These are phyloP conservation scores for Trichothecium sympodiale DNA, from an alignment of 2,329 filamentous ascomycete genomes.

Conservation along the genomic window DNA sequence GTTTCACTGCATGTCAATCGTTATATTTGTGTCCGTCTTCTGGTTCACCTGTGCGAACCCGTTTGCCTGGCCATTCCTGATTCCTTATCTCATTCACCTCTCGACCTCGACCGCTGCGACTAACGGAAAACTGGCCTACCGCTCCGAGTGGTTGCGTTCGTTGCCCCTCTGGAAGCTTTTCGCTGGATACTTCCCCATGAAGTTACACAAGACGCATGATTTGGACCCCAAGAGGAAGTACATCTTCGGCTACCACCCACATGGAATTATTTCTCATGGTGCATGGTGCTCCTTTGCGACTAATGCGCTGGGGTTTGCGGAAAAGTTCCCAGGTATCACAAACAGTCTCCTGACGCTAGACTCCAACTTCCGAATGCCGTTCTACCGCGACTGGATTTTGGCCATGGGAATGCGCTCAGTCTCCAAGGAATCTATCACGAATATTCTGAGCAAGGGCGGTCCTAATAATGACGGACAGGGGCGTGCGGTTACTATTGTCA, in stretches of 20 bases:
- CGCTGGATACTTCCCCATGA: conserved; percentile 83
- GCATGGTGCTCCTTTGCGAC: conserved; percentile 87
- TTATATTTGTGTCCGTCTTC: conserved; percentile 64
- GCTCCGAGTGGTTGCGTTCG: conserved; percentile 63
- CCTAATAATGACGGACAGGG: conserved; percentile 74
- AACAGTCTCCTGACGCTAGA: conserved; percentile 93
- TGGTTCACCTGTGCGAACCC: conserved; percentile 88
- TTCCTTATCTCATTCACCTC: conserved; percentile 73
- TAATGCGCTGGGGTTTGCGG: conserved; percentile 75
- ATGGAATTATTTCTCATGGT: conserved; percentile 96
- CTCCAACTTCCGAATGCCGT: conserved; percentile 83
- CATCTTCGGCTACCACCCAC: conserved; percentile 93
- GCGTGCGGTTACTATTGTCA: conserved; percentile 89
- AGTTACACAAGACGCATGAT: conserved; percentile 72
- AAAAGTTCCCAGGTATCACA: conserved; percentile 87
- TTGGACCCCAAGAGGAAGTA: conserved; percentile 80
- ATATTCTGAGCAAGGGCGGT: conserved; percentile 72
- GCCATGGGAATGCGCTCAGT: conserved; percentile 81
- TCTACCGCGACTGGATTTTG: conserved; percentile 92
- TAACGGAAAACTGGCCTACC: conserved; percentile 62
- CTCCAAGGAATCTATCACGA: conserved; percentile 83
- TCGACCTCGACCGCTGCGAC: conserved; percentile 68
- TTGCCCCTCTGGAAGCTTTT: conserved; percentile 78
- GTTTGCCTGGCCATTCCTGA: conserved; percentile 71
- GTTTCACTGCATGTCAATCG: conserved; percentile 61